Evolutionary conservation across 805 yeast genomes (phyloP), one percentile per base, ranked within the genome.

Genomic region (Wickerhamomyces subpelliculosus): DNA sequence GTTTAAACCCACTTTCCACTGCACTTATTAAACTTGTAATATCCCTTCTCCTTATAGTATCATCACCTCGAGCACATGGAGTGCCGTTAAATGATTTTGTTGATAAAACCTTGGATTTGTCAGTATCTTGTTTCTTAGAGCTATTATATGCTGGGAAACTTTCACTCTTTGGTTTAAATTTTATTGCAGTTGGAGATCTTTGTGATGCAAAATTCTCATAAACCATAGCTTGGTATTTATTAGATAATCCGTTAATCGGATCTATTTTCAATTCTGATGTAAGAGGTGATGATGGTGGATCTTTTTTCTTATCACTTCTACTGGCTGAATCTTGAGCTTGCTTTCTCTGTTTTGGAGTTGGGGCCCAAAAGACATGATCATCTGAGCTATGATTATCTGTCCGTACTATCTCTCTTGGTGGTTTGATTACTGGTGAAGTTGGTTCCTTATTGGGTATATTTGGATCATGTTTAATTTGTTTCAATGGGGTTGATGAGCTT

Each of bases 331-430:
- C 21, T 14, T 5, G 40, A n/a, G n/a, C 27, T 17, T 44, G 38
- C 8, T 42, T 26, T 8, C 36, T 43, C 12, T 18, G 27, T 18
- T 43, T 42, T 14, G 57, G 57, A 16, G 58, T 52, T 11, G 54
- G 52, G 4, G 40, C 54, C 58, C 58, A 54, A 33, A 39, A 51
- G 14, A 54, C 51, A 40, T 45, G 52, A 30, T 54, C 58, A 31
- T 52, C 55, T 9, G 58, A 54, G 28, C 54, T 44, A 9, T 40
- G 44, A 11, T 38, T 33, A 12, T 46, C 45, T 12, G 34, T 16
- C 8, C 32, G 19, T 11, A 32, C 13, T 5, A 36, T 21, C 8
- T 19, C 33, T 13, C 29, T 33, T 5, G 20, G 21, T 5, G 6
- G 11, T 3, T n/a, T 23, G 17, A 18, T 24, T 14, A 17, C 13